Base-by-base conservation (phyloP, 805 yeast species). In the Pichia nanzhaoensis region DNA sequence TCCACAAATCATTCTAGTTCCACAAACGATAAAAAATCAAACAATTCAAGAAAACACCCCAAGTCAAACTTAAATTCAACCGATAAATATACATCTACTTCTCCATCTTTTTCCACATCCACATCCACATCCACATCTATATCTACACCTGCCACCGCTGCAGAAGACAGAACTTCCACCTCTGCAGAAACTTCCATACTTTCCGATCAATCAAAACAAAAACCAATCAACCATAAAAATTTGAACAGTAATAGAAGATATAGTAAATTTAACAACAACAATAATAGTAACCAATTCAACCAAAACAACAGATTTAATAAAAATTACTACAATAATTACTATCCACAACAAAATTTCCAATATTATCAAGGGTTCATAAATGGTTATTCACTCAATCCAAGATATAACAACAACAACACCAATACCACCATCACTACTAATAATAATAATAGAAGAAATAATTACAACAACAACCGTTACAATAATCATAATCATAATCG, bases 161-260 rank as follows among this genome's bases (percentile, higher is more conserved):
- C 28, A 6, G 28, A 24, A 24, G 28, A 24, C 6, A 24, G 10
- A 10, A 37, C 34, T 19, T 41, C 37, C 33, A 14, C 9, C 6
- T 13, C 33, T 13, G 14, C 5, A 14, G 16, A 10, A 7, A 7
- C 33, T 14, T 30, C n/a, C 6, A 13, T 13, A 30, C 5, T 5
- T 13, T 10, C 14, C 16, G 33, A 42, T 44, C 21, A 32, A 19
- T 40, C 38, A 46, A 22, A 46, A 48, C 27, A 34, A 38, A 17
- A 37, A 21, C 34, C 38, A 18, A 39, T 34, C 22, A 43, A 36
- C 33, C 44, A 36, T 44, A 42, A 39, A 46, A 44, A 12, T 17
- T 46, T 51, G 19, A 38, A 50, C 19, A 52, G 55, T 39, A 47
- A 37, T 22, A 44, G 21, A 33, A 43, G 7, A 16, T 40, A 34